These are phyloP conservation scores for Fagus sylvatica DNA, from an alignment of 306 rosid species.

Conservation along the genomic window DNA sequence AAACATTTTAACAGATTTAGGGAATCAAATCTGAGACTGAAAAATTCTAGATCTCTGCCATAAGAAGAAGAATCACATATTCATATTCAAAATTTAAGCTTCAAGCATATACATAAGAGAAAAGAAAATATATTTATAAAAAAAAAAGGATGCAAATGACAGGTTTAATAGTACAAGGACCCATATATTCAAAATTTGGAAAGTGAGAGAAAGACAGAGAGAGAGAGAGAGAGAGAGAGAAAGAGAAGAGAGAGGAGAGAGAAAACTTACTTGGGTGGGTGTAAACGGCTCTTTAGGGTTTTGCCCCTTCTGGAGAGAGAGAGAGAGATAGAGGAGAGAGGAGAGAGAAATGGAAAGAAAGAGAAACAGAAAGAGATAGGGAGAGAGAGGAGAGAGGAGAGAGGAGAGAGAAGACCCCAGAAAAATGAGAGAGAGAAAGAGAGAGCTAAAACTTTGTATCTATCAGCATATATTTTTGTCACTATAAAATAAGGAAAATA, in stretches of 20 bases:
- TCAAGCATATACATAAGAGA: slow-evolving; percentile 28
- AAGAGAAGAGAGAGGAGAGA: slow-evolving; percentile 45
- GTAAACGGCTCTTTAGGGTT: slow-evolving; percentile 99
- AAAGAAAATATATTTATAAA: slow-evolving; percentile 10
- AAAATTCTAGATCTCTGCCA: slow-evolving; percentile 37
- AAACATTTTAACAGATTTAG: background rate
- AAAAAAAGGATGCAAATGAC: slow-evolving; percentile 46
- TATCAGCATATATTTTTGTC: slow-evolving; percentile 30
- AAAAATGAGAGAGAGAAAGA: slow-evolving; percentile 22
- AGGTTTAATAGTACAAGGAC: slow-evolving; percentile 66
- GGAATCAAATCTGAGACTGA: slow-evolving; percentile 27
- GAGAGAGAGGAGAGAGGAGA: slow-evolving; percentile 35
- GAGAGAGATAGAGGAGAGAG: slow-evolving; percentile 39
- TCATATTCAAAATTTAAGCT: slow-evolving; percentile 13
- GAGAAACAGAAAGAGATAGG: slow-evolving; percentile 39
- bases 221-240: slow-evolving; percentile 29
- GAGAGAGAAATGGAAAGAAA: slow-evolving; percentile 41
- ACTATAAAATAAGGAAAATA: slow-evolving; percentile 24
- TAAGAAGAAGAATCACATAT: slow-evolving; percentile 17
- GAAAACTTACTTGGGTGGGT: slow-evolving; percentile 97
- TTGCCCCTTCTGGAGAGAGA: slow-evolving; percentile 95
- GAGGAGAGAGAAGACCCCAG: slow-evolving; percentile 31
- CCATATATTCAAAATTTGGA: slow-evolving; percentile 74
- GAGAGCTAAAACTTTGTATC: slow-evolving; percentile 43
- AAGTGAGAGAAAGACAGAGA: slow-evolving; percentile 30